Evolutionary conservation across 331 rosid genomes (phyloP).

Genomic region (Malus hybrid): DNA sequence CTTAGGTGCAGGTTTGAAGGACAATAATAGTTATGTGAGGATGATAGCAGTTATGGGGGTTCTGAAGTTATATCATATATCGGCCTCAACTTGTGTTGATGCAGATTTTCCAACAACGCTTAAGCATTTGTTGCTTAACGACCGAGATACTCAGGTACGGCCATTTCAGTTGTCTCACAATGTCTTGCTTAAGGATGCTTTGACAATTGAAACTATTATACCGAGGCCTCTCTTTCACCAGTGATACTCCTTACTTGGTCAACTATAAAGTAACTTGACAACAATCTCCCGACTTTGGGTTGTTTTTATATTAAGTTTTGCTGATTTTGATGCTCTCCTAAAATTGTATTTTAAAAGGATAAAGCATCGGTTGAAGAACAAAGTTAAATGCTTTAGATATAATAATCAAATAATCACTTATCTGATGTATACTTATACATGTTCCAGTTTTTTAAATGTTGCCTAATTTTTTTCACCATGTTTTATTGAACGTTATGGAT

Average conservation of each 20-base stretch:
- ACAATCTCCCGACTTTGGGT: neutral
- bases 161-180: neutral
- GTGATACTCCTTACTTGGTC: neutral
- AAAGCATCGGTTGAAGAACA: neutral
- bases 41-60: constrained; percentile 86
- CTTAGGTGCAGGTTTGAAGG: constrained; percentile 87
- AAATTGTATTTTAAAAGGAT: neutral
- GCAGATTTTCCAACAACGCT: constrained; percentile 77
- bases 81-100: constrained; percentile 84
- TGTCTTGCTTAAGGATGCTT: neutral
- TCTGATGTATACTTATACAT: neutral
- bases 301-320: neutral
- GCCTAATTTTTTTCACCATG: neutral
- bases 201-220: neutral
- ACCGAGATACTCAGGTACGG: constrained; percentile 81
- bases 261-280: neutral
- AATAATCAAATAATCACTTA: neutral
- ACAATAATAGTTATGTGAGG: constrained; percentile 79
- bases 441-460: neutral
- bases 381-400: neutral
- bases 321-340: neutral
- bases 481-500: constrained; percentile 2
- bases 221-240: neutral
- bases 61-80: constrained; percentile 85
- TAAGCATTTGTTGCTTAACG: constrained; percentile 82